These are phyloP conservation scores for Dactylellina sp. DNA, from an alignment of 2,329 filamentous ascomycete species.

Conservation along the genomic window DNA sequence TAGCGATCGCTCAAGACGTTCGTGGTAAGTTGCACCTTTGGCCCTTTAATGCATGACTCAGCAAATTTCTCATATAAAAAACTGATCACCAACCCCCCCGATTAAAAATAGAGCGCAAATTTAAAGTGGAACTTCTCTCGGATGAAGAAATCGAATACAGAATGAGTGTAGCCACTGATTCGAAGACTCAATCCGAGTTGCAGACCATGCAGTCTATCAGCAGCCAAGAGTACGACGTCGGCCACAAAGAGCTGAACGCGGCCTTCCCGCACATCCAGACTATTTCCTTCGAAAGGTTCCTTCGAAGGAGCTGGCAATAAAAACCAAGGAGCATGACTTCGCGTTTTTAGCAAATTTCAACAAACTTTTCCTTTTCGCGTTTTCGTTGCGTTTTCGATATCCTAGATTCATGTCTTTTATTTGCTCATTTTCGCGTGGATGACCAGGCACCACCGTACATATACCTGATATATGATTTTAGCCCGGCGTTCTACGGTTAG, in stretches of 20 bases:
- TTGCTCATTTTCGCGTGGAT: conserved; percentile 25
- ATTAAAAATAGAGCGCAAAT: conserved; percentile 47
- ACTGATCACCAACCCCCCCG: conserved; percentile 27
- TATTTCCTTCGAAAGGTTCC: conserved; percentile 32
- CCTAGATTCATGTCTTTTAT: conserved; percentile 47
- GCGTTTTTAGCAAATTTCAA: no score
- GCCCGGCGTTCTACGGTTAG: conserved; percentile 43
- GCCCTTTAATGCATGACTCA: conserved; percentile 46
- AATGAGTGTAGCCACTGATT: conserved; percentile 32
- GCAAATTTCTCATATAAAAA: conserved; percentile 16
- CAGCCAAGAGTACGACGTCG: conserved; percentile 46
- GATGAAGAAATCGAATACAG: conserved; percentile 49
- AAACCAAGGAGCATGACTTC: not conserved
- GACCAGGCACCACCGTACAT: conserved; percentile 57
- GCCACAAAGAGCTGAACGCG: conserved; percentile 42
- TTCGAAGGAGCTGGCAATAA: conserved; percentile 28
- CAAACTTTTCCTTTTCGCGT: not conserved
- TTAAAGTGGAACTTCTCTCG: conserved; percentile 30
- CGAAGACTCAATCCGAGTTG: conserved; percentile 38
- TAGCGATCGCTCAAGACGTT: conserved; percentile 56
- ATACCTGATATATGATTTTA: conserved; percentile 56
- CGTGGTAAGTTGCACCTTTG: conserved; percentile 57
- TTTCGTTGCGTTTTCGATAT: conserved; percentile 31
- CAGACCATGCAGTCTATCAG: conserved; percentile 51
- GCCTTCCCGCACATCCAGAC: conserved; percentile 38